These are phyloP conservation scores for Ploettnerulaceae sp. DNA, from an alignment of 2,329 filamentous ascomycete species.

Conservation along the genomic window DNA sequence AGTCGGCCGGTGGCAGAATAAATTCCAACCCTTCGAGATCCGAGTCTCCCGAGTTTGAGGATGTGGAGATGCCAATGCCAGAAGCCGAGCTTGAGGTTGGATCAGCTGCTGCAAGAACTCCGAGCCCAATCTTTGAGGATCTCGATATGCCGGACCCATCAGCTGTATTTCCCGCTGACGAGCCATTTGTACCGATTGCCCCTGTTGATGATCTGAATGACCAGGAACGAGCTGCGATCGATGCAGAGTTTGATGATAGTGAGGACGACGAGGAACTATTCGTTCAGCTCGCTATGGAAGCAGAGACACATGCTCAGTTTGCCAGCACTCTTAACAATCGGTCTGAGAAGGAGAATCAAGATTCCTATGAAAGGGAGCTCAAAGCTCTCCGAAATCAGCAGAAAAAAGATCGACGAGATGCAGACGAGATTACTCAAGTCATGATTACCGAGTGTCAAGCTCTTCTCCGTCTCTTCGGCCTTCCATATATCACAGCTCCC, in stretches of 20 bases:
- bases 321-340: constrained; percentile 81
- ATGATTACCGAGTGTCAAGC: constrained; percentile 97
- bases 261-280: constrained; percentile 93
- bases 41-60: constrained; percentile 45
- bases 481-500: constrained; percentile 94
- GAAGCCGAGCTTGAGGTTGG: background rate
- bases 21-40: constrained; percentile 34
- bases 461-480: constrained; percentile 80
- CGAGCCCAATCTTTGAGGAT: constrained; percentile 27
- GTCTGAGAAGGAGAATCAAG: constrained; percentile 61
- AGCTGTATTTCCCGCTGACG: constrained; percentile 4
- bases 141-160: constrained; percentile 16
- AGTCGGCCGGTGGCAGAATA: constrained; percentile 1
- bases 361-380: constrained; percentile 82
- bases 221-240: constrained; percentile 21
- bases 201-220: constrained; percentile 13
- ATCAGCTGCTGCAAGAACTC: constrained; percentile 12
- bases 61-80: constrained; percentile 37
- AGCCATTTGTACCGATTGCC: background rate
- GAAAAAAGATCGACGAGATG: constrained; percentile 91
- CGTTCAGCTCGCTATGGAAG: constrained; percentile 79
- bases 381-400: constrained; percentile 87
- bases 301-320: constrained; percentile 90
- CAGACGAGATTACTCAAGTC: constrained; percentile 91
- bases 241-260: constrained; percentile 56